Evolutionary conservation across 1,284 basidiomycete species (phyloP).

Genomic region (Omphalotus olearius): DNA sequence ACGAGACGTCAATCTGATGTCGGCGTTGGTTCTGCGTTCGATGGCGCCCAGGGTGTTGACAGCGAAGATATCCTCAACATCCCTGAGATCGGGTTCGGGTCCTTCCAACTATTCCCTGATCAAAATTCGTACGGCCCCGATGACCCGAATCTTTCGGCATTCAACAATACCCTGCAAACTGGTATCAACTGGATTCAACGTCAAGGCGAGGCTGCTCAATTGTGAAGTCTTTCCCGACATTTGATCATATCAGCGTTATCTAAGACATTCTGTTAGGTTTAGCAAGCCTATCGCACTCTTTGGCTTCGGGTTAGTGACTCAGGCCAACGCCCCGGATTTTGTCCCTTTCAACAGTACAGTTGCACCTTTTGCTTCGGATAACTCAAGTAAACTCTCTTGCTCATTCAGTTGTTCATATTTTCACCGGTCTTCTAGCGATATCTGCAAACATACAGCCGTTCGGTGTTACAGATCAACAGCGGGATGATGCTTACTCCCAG

Average conservation of each 20-base stretch:
- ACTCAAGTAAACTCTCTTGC: background rate
- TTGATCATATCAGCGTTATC: background rate
- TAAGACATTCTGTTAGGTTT: slow-evolving; percentile 29
- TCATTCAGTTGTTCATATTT: background rate
- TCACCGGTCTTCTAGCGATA: background rate
- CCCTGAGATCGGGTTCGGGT: slow-evolving; percentile 49
- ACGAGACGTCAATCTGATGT: slow-evolving; percentile 42
- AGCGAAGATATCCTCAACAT: slow-evolving; percentile 60
- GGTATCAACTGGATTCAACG: slow-evolving; percentile 52
- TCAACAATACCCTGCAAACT: slow-evolving; percentile 45
- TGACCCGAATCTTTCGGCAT: slow-evolving; percentile 43
- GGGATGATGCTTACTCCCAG: slow-evolving; percentile 44
- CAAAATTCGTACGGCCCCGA: slow-evolving; percentile 46
- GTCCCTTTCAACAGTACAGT: slow-evolving; percentile 56
- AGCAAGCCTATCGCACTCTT: slow-evolving; percentile 54
- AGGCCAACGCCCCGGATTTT: slow-evolving; percentile 44
- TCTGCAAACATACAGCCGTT: slow-evolving; percentile 24
- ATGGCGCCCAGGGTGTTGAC: slow-evolving; percentile 64
- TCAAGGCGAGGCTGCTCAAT: slow-evolving; percentile 38
- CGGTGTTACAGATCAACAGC: slow-evolving; percentile 48
- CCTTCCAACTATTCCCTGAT: slow-evolving; percentile 66
- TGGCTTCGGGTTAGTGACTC: slow-evolving; percentile 61
- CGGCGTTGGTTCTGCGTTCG: slow-evolving; percentile 43
- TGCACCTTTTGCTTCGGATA: slow-evolving; percentile 31
- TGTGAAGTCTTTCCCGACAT: slow-evolving; percentile 30